A percentile compares a stretch with the other conserved stretches of the same genome.
Evolutionary conservation across 768 basidiomycete species (phyloP).

Genomic region (Kwoniella pini): DNA sequence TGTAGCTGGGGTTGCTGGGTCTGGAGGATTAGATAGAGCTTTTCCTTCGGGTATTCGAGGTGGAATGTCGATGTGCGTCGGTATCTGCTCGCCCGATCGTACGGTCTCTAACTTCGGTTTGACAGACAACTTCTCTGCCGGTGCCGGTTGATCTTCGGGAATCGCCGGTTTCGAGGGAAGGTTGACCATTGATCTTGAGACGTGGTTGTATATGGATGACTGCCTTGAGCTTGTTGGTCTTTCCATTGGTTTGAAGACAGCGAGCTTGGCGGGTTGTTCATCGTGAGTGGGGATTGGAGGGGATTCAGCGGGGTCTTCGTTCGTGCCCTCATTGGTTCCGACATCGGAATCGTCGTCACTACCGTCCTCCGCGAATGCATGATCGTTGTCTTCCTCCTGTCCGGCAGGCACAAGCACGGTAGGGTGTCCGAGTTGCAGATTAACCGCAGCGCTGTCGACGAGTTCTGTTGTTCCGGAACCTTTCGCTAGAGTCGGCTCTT

Average conservation of each 20-base stretch:
- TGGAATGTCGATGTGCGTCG: constrained; percentile 34
- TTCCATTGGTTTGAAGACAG: not conserved
- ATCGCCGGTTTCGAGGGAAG: constrained; percentile 18
- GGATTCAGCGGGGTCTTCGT: constrained; percentile 17
- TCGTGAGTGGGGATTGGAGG: constrained; percentile 1
- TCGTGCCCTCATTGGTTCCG: constrained; percentile 16
- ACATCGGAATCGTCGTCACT: constrained; percentile 17
- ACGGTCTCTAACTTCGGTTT: constrained; percentile 28
- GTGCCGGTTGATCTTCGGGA: not conserved
- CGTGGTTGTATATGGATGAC: constrained; percentile 36
- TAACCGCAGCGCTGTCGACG: not conserved
- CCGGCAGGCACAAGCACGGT: not conserved
- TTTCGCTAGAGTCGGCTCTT: constrained; percentile 13
- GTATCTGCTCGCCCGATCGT: constrained; percentile 32
- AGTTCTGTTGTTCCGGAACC: constrained; percentile 3
- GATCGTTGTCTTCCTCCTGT: constrained; percentile 9
- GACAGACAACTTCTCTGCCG: constrained; percentile 1
- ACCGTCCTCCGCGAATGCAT: constrained; percentile 16
- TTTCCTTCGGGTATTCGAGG: constrained; percentile 9
- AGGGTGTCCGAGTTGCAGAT: constrained; percentile 1
- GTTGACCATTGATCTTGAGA: constrained; percentile 44
- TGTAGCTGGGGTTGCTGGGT: constrained; percentile 11
- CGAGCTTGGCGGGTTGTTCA: not conserved
- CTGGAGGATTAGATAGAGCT: constrained; percentile 3
- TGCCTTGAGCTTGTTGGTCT: constrained; percentile 21